These are phyloP conservation scores for Acacia melanoxylon DNA, from an alignment of 306 rosid species.

Conservation along the genomic window DNA sequence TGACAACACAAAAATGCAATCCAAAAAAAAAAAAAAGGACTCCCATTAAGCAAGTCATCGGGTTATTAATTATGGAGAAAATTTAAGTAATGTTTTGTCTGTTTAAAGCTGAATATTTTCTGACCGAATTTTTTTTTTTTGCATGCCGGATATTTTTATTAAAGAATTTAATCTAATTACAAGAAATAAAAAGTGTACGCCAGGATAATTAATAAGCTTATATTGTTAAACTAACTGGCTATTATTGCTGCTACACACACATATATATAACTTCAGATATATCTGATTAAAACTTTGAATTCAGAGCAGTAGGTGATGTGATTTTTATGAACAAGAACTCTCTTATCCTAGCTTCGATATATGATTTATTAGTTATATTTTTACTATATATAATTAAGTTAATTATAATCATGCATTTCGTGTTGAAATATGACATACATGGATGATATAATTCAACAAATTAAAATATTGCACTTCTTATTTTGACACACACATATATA, in stretches of 20 bases:
- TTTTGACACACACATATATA: too few species aligned
- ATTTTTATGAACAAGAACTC: background rate
- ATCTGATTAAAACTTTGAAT: too few species aligned
- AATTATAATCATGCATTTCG: background rate
- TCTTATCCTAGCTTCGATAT: background rate
- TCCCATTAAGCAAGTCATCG: background rate
- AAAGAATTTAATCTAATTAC: background rate
- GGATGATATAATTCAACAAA: background rate
- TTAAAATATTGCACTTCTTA: too few species aligned
- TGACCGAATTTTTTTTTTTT: background rate
- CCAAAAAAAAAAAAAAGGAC: background rate
- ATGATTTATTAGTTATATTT: background rate
- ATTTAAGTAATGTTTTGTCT: background rate
- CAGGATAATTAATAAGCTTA: background rate
- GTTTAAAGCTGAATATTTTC: background rate
- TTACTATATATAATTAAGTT: background rate
- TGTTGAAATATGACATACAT: background rate
- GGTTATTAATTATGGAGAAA: background rate
- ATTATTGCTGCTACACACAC: background rate
- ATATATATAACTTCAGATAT: too few species aligned
- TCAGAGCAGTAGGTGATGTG: too few species aligned
- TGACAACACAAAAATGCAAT: background rate
- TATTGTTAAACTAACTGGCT: background rate
- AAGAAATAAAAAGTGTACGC: background rate
- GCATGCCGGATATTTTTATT: background rate